Base-by-base conservation (phyloP, 768 basidiomycete genomes). In the Cystobasidium onofrii region DNA sequence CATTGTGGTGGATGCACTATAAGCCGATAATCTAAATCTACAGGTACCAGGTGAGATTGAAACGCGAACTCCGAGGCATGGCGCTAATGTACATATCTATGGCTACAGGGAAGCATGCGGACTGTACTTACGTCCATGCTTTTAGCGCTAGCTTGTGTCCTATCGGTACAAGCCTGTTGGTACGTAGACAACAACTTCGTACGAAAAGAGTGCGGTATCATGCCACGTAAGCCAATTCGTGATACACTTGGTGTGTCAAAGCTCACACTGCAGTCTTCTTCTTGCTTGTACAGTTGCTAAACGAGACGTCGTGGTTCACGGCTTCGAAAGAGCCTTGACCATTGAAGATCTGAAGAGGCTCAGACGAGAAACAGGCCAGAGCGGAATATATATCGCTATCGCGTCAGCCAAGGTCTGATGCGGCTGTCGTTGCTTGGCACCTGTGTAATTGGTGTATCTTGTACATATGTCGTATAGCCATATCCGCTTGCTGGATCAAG, bases 101-200 rank as follows among this genome's bases (percentile, higher is more conserved):
- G 25, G 57, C 33, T 60, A 27, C 57, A 64, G 13, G 6, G 6
- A 34, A 44, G 12, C 31, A 67, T 67, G 65, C 44, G 65, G 15
- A 20, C 10, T 36, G 18, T 33, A 9, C 13, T 67, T 33, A n/a
- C 50, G 18, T 9, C 46, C 4, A 17, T 54, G 6, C 15, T 15
- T 33, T n/a, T 52, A 4, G 17, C 31, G 44, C 36, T 50, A 20
- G 43, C 50, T 25, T 25, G 13, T 29, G 20, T 25, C 7, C 7
- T 66, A 29, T 54, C n/a, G 10, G 20, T 23, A 29, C 34, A 36
- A 36, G 64, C 64, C 4, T 71, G 69, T 25, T 41, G 36, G 34
- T 60, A 31, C 12, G 54, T 60, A 20, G 69, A 71, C 54, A 34
- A 71, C 36, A 71, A 71, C 54, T 71, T 71, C 55, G 54, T 71